Base-by-base conservation (phyloP, 2,329 filamentous ascomycete species). In the Graphium sp. region DNA sequence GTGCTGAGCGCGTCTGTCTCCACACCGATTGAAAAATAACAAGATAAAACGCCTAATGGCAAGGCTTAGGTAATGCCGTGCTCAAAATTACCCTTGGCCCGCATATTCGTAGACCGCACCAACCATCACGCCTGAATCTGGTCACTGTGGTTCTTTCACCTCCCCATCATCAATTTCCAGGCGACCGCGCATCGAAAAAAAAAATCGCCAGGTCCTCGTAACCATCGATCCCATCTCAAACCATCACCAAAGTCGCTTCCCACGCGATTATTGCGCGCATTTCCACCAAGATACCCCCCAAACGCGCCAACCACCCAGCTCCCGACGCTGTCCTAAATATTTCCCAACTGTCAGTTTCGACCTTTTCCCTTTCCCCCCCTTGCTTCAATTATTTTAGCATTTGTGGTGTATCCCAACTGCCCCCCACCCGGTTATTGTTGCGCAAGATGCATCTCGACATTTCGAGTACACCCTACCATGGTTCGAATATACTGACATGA, bases 121-220 rank as follows among this genome's bases (percentile, higher is more conserved):
- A 52, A 48, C 54, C 52, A 51, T 56, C 54, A 56, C 53, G 52
- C 52, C 41, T 49, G 52, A 55, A 59, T 57, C 55, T 58, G 54
- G 52, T 53, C 43, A 48, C 51, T 56, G 55, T 58, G 55, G 57
- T 55, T 56, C 60, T 56, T 59, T 58, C 56, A 58, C 50, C 44
- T 59, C 58, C 57, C 52, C 54, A 56, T 59, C 54, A 56, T 57
- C 52, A 54, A 51, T 43, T 44, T n/a, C n/a, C n/a, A n/a, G 53
- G 55, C 53, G 52, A 61, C 55, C 49, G 59, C 63, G 62, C 64
- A 69, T 68, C 62, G 41, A 45, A 31, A 44, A 53, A 60, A 66
- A 65, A 65, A 61, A 65, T 66, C 63, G 57, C 61, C 60, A 60
- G 56, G 62, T 24, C 24, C 15, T 12, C 18, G 29, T 26, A 21